These are phyloP conservation scores for Amanita polypyramis DNA, from an alignment of 768 basidiomycete genomes.

Conservation along the genomic window DNA sequence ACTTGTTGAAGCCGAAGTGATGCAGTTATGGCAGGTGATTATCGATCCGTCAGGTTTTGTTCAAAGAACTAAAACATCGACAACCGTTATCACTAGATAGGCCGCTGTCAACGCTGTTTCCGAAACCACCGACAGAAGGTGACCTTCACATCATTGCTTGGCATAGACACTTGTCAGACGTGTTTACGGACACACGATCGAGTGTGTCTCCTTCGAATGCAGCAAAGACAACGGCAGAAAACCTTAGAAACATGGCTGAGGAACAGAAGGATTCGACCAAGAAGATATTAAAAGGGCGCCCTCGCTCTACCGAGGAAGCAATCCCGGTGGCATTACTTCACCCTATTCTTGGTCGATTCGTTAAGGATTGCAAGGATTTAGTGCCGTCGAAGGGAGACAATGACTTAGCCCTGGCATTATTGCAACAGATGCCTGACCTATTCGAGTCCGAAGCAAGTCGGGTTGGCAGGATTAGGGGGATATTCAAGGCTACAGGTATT, in stretches of 20 bases:
- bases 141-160: no score
- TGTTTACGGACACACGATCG: no score
- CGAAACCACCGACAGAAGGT: no score
- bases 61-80: no score
- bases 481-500: not conserved
- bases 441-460: not conserved
- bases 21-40: no score
- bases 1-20: no score
- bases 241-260: not conserved
- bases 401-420: not conserved
- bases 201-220: not conserved
- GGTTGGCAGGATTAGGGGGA: not conserved
- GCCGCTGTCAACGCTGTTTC: not conserved
- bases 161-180: no score
- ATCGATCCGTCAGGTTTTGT: no score
- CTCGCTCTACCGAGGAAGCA: slow-evolving; percentile 2
- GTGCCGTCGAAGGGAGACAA: slow-evolving; percentile 3
- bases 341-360: slow-evolving; percentile 13
- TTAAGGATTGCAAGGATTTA: slow-evolving; percentile 11
- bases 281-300: slow-evolving; percentile 7
- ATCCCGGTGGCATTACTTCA: slow-evolving; percentile 16
- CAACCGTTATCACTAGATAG: no score
- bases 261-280: not conserved
- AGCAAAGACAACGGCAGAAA: not conserved
- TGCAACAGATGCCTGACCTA: not conserved